Base-by-base conservation (phyloP, 2,329 filamentous ascomycete species). In the Trichoderma sp. region DNA sequence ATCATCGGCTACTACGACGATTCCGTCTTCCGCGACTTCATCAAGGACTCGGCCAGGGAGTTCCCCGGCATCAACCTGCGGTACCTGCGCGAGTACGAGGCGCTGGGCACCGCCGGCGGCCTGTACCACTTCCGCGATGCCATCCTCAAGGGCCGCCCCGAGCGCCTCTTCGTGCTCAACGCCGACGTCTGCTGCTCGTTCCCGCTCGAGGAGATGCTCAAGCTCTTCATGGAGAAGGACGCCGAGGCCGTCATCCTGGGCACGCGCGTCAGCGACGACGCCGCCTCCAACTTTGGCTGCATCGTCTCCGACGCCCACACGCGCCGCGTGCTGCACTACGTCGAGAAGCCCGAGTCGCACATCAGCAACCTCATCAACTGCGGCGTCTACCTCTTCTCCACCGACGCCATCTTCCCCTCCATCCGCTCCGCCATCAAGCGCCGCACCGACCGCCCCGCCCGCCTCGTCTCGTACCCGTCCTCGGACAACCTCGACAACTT, bases 331-430 rank as follows among this genome's bases (percentile, higher is more conserved):
- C 88, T 98, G 67, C 95, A 99, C 82, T 98, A 99, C 80, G 95
- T 99, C 77, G 95, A 98, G 85, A 98, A 98, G 83, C 95, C 95
- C 70, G 68, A 99, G 79, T 93, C 91, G 64, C 91, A 96, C 79
- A 97, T 99, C 79, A 96, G 91, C 75, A 97, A 97, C 82, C 85
- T 99, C 71, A 99, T 99, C 85, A 99, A 98, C 84, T 98, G 95
- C 79, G 95, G 95, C 73, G 93, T 99, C 74, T 99, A 98, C 82
- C 91, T 98, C 73, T 99, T 99, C 80, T 87, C 91, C 69, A 95
- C 93, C 69, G 93, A 97, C 72, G 92, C 90, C 78, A 96, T 98
- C 81, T 98, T 98, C 86, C 94, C 94, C 69, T 91, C 92, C 71
- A 98, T 99, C 78, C 90, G 90, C 76, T 92, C 85, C 71, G 93